Percentiles rank a stretch among this genome's conserved stretches.
phyloP scores from a whole-genome alignment of 1,284 basidiomycete species.

The Erythrobasidium hasegawianum region DNA sequence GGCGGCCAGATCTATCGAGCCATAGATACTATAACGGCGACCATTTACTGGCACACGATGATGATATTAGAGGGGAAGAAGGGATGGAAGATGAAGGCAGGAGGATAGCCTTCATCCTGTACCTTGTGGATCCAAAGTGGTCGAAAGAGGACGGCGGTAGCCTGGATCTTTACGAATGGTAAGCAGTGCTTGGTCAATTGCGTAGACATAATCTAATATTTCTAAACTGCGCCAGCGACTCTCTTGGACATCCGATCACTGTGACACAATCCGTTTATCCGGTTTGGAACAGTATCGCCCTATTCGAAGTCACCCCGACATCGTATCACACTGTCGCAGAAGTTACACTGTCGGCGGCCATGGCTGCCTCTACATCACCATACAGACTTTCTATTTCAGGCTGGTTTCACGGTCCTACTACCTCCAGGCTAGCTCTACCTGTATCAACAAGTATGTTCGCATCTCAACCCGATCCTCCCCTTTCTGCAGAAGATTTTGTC shows the following conservation, averaged over 20 bases:
- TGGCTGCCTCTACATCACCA: neutral
- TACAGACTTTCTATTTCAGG: conserved; percentile 31
- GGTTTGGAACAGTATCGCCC: neutral
- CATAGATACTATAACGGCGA: conserved; percentile 28
- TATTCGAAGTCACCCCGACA: conserved; percentile 30
- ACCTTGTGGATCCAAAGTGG: conserved; percentile 28
- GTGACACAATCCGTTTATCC: neutral
- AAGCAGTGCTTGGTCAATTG: neutral
- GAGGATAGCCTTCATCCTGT: conserved; percentile 32
- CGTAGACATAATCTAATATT: neutral
- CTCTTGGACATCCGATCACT: conserved; percentile 11
- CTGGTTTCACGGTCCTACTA: conserved; percentile 28
- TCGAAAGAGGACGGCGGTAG: conserved; percentile 13
- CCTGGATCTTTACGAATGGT: conserved; percentile 17
- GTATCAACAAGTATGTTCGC: neutral
- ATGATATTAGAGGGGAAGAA: conserved; percentile 10
- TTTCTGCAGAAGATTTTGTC: neutral
- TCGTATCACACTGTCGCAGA: conserved; percentile 27
- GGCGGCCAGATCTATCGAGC: conserved; percentile 11
- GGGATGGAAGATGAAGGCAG: conserved; percentile 8
- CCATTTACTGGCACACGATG: conserved; percentile 20
- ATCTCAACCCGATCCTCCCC: neutral
- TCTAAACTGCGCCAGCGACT: conserved; percentile 11
- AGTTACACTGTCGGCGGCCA: neutral
- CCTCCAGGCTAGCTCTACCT: conserved; percentile 11